These are phyloP conservation scores for Aspergillus amoenus DNA, from an alignment of 2,329 filamentous ascomycete genomes.

Conservation along the genomic window DNA sequence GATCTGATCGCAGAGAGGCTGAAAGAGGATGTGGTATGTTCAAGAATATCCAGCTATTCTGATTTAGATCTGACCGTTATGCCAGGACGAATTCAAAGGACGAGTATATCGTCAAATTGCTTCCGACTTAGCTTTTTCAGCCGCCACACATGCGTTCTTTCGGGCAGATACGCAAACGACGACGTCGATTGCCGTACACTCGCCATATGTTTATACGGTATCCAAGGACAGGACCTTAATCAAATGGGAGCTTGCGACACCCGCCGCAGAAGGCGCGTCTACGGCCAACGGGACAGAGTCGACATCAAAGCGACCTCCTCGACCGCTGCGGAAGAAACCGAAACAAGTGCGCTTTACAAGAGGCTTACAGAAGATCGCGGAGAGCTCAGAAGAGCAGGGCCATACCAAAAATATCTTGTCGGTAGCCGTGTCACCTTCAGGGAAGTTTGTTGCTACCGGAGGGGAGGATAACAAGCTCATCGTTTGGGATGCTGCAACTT, in stretches of 20 bases:
- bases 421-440: slow-evolving; percentile 83
- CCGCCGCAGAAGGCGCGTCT: slow-evolving; percentile 28
- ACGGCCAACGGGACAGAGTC: slow-evolving; percentile 62
- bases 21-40: slow-evolving; percentile 75
- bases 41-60: not conserved
- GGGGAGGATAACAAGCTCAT: slow-evolving; percentile 81
- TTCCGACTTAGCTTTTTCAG: slow-evolving; percentile 66
- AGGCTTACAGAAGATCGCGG: slow-evolving; percentile 42
- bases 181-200: slow-evolving; percentile 75
- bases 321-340: slow-evolving; percentile 43
- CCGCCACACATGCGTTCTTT: slow-evolving; percentile 69
- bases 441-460: slow-evolving; percentile 87
- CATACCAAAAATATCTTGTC: slow-evolving; percentile 79
- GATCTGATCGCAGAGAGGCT: slow-evolving; percentile 89
- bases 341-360: slow-evolving; percentile 51
- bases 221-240: slow-evolving; percentile 80
- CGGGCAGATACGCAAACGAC: slow-evolving; percentile 74
- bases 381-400: slow-evolving; percentile 57
- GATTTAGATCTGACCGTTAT: slow-evolving; percentile 15
- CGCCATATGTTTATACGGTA: slow-evolving; percentile 82
- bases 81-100: slow-evolving; percentile 77
- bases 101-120: slow-evolving; percentile 81
- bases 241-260: slow-evolving; percentile 79
- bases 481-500: slow-evolving; percentile 78
- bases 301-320: slow-evolving; percentile 61